Conservation (phyloP, 495 filamentous ascomycete genomes). For the Durotheca rogersii region DNA sequence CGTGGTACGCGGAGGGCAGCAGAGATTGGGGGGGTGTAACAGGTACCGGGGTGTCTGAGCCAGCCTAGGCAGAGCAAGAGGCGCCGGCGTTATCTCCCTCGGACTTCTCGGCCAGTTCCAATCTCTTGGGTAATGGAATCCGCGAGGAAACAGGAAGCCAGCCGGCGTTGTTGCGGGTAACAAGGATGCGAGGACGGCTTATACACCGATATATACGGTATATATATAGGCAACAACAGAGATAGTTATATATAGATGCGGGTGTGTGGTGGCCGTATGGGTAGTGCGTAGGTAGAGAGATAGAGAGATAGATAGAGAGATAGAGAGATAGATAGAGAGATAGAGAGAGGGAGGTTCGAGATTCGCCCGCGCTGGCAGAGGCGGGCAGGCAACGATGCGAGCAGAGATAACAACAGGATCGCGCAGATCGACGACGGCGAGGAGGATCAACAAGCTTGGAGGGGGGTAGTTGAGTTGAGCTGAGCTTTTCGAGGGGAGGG, state of each 20-base stretch:
- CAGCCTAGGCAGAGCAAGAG: too few species aligned
- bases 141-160: conserved; percentile 7
- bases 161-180: conserved; percentile 13
- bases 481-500: conserved; percentile 8
- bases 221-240: neutral
- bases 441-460: conserved; percentile 14
- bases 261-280: neutral
- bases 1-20: conserved; percentile 12
- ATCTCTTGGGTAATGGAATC: conserved; percentile 15
- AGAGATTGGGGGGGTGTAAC: conserved; percentile 19
- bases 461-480: too few species aligned
- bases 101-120: conserved; percentile 3
- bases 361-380: too few species aligned
- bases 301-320: too few species aligned
- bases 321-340: too few species aligned
- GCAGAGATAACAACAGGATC: neutral
- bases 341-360: too few species aligned
- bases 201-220: conserved; percentile 9
- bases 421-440: conserved; percentile 7
- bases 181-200: conserved; percentile 7
- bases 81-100: conserved; percentile 13
- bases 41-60: conserved; percentile 15
- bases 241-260: neutral
- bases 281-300: too few species aligned
- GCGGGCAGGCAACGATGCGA: too few species aligned